Base-by-base conservation (phyloP, 2,329 filamentous ascomycete species). In the Polytolypa hystricis region DNA sequence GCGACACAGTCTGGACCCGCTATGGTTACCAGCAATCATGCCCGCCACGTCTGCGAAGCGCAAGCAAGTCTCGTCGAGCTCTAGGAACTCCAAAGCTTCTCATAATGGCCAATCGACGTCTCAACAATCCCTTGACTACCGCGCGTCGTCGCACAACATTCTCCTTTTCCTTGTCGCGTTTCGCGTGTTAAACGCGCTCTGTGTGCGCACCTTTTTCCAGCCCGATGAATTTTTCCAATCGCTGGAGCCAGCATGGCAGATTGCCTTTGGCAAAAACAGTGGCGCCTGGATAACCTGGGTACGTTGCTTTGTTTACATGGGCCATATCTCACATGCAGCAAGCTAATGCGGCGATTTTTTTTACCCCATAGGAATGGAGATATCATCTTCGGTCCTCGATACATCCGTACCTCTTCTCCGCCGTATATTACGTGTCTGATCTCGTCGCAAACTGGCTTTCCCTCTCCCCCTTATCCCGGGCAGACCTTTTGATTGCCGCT, bases 151-250 rank as follows among this genome's bases (percentile, higher is more conserved):
- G 10, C 42, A 38, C 5, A 37, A 44, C 33, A 33, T 64, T 39
- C 49, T 66, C 36, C 49, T 65, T 15, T 57, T 56, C 37, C 54
- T 69, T 12, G 33, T 95, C 47, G 67, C 74, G 27, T 73, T 93
- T 44, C 84, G 91, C 37, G 70, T 89, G 45, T 58, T 83, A 56
- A 94, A 94, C 63, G 79, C 85, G 20, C 69, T 91, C 49, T 76
- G 70, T 43, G 68, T 93, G 39, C 69, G 74, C 46, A 96, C 91
- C 14, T 98, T 95, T 59, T 98, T 98, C 64, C 91, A 98, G 60
- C 91, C 91, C 18, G 91, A 98, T 65, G 91, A 98, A 61, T 96
- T 84, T 66, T 98, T 91, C 54, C 91, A 98, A 56, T 82, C 86
- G 1, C 73, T 96, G 30, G 91, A 98, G 64, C 89, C 91, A 36